Evolutionary conservation across 371 early-diverging fungal genomes (phyloP), one percentile per base, ranked within the genome.

Genomic region (Rhizopus delemar): DNA sequence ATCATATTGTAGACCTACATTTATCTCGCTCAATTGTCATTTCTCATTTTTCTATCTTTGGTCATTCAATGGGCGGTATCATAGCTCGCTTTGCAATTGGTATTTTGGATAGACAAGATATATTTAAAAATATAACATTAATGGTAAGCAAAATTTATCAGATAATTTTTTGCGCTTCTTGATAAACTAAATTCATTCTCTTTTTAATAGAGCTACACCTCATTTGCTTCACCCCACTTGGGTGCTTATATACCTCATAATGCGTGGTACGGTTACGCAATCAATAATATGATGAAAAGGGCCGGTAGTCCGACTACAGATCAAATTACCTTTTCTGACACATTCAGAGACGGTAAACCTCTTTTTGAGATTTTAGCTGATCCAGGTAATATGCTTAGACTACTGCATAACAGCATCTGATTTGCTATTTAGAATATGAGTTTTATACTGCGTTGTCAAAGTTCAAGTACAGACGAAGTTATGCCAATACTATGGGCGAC

Each of bases 201-300:
- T 35, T n/a, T 16, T n/a, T 36, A 35, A 41, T 41, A 54, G 54
- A 54, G 39, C 41, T 54, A 31, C 12, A 41, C 39, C 12, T 41
- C 54, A 9, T 41, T 54, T 54, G 54, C 41, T n/a, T 54, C 54
- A 31, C 54, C 54, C 15, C 54, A 54, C 12, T 41, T 54, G n/a
- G 29, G 54, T 29, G 16, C 39, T 22, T 39, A 41, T 32, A 22
- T 41, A 29, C 54, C 54, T 41, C 34, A 54, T 41, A n/a, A 28
- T 41, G 28, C 38, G 32, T 3, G 38, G n/a, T 32, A 41, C 28
- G 41, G 41, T n/a, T 22, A 41, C 16, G 31, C 31, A 8, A 28
- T 41, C 8, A 54, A 54, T 41, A 28, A n/a, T 29, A 12, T 29
- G 5, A 41, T 54, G 31, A 41, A 32, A 31, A 9, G 22, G 5